These are phyloP conservation scores for Penicillium tannophilum DNA, from an alignment of 495 filamentous ascomycete species.

Conservation along the genomic window DNA sequence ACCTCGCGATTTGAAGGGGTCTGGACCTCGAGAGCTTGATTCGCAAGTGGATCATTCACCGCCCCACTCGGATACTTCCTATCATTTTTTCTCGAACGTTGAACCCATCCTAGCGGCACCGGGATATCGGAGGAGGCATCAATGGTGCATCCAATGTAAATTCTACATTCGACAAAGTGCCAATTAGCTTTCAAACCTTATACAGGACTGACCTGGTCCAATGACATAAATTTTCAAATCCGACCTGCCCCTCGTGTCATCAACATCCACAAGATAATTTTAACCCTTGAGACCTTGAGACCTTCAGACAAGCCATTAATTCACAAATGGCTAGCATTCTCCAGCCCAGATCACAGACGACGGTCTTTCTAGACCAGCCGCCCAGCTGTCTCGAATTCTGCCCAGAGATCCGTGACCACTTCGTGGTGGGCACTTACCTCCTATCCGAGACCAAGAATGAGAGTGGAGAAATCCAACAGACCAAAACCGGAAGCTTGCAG, in stretches of 20 bases:
- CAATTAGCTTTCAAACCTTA: background rate
- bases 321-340: conserved; percentile 17
- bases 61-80: conserved; percentile 11
- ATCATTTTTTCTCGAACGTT: conserved; percentile 6
- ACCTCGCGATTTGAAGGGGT: background rate
- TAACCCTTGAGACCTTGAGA: background rate
- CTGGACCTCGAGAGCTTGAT: background rate
- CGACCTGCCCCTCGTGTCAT: conserved; percentile 4
- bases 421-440: conserved; percentile 86
- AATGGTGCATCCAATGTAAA: background rate
- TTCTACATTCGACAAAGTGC: background rate
- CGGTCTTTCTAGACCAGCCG: conserved; percentile 56
- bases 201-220: background rate
- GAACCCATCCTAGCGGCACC: background rate
- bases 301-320: background rate
- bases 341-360: conserved; percentile 37
- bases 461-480: conserved; percentile 47
- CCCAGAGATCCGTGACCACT: conserved; percentile 61
- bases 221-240: conserved; percentile 4
- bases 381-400: conserved; percentile 88
- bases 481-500: conserved; percentile 71
- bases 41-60: conserved; percentile 7
- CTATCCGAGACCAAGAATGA: conserved; percentile 55
- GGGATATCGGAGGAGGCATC: background rate
- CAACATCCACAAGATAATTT: background rate